phyloP scores from a whole-genome alignment of 768 basidiomycete genomes.

The Cystobasidium tubakii region DNA sequence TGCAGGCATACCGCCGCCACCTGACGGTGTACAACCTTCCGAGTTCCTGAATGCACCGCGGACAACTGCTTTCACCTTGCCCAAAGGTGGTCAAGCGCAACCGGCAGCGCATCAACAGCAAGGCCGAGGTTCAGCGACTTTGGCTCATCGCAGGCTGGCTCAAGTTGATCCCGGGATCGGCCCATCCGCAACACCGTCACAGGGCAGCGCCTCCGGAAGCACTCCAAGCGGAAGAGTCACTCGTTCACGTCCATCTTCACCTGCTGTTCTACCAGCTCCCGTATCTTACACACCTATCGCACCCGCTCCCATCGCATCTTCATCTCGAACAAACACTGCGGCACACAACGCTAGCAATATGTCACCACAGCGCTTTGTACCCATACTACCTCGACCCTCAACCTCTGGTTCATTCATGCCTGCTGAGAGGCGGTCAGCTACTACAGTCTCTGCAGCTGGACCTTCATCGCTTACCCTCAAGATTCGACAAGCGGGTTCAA shows the following conservation, averaged over 20 bases:
- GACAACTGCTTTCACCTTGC: background rate
- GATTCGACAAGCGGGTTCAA: background rate
- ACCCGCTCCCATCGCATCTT: background rate
- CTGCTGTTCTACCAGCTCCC: background rate
- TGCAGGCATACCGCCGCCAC: slow-evolving; percentile 11
- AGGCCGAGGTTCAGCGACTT: background rate
- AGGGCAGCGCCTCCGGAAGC: background rate
- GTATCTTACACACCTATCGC: background rate
- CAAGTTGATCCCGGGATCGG: background rate
- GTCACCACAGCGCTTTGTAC: background rate
- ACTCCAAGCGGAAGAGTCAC: slow-evolving; percentile 1
- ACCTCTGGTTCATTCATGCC: slow-evolving; percentile 5
- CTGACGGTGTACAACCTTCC: background rate
- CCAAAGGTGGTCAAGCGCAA: background rate
- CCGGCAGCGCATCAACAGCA: slow-evolving; percentile 16
- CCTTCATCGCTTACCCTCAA: slow-evolving; percentile 11
- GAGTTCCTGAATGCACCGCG: slow-evolving; percentile 9
- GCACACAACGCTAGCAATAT: background rate
- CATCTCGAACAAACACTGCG: background rate
- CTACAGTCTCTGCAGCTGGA: background rate
- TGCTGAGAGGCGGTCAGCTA: background rate
- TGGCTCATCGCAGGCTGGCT: background rate
- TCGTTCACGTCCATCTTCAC: slow-evolving; percentile 9
- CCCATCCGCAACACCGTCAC: background rate
- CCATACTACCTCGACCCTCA: background rate